These are phyloP conservation scores for Pezicula radicicola DNA, from an alignment of 2,329 filamentous ascomycete genomes.

Conservation along the genomic window DNA sequence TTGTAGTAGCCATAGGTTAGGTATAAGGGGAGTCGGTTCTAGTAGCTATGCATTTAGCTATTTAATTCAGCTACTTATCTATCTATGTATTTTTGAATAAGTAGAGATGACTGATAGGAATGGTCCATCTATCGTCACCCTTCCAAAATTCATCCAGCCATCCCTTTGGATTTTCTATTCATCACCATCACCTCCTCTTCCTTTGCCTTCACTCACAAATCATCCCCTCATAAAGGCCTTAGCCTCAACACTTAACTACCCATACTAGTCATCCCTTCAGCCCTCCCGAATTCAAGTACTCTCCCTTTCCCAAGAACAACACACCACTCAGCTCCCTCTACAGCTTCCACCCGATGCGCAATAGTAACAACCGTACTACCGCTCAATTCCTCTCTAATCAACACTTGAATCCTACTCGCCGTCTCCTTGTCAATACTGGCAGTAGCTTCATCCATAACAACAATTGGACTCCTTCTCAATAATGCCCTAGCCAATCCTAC, in stretches of 20 bases:
- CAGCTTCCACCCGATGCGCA: conserved; percentile 62
- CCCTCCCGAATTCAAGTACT: conserved; percentile 17
- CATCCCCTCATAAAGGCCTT: no score
- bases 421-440: conserved; percentile 63
- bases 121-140: no score
- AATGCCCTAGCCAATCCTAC: conserved; percentile 63
- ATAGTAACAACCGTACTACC: conserved; percentile 62
- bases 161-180: no score
- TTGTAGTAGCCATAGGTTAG: no score
- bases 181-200: no score
- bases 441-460: conserved; percentile 66
- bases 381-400: conserved; percentile 52
- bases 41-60: no score
- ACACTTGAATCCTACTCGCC: conserved; percentile 49
- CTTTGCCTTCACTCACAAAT: no score
- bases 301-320: conserved; percentile 26
- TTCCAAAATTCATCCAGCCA: no score
- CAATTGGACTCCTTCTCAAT: conserved; percentile 54
- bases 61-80: no score
- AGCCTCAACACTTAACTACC: not conserved
- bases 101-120: no score
- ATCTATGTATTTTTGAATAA: no score
- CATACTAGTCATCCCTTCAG: conserved; percentile 7
- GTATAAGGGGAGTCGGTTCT: no score
- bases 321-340: conserved; percentile 51